These are phyloP conservation scores for Pinus albicaulis DNA, from an alignment of 75 land plant genomes.

Conservation along the genomic window DNA sequence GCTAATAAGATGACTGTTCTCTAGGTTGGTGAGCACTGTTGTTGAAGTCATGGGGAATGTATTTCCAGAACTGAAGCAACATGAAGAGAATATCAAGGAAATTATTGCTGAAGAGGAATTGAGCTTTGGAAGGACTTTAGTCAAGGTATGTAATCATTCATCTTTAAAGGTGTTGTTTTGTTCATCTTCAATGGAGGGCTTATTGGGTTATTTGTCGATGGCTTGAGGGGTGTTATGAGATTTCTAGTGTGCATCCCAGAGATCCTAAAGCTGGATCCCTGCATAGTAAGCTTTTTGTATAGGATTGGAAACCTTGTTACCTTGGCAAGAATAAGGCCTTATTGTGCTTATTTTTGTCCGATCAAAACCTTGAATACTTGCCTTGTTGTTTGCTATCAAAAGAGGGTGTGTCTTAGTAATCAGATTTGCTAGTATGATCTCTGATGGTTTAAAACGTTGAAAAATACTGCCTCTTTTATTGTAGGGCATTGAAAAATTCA, in stretches of 20 bases:
- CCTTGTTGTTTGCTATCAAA: not conserved
- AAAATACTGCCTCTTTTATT: not conserved
- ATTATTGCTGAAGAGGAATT: conserved; percentile 90
- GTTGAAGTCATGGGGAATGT: conserved; percentile 79
- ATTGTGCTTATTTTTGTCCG: not conserved
- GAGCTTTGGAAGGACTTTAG: conserved; percentile 86
- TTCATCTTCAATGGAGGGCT: no score
- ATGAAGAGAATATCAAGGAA: conserved; percentile 56
- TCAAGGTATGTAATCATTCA: conserved; percentile 45
- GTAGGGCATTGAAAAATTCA: conserved; percentile 94
- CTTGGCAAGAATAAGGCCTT: not conserved
- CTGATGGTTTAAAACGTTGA: not conserved
- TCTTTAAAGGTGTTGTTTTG: no score
- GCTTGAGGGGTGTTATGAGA: no score
- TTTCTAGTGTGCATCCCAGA: not conserved
- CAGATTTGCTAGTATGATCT: not conserved
- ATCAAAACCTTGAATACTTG: not conserved
- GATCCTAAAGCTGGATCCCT: not conserved
- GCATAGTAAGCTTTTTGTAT: not conserved
- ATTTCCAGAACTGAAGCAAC: conserved; percentile 85
- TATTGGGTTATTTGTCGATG: no score
- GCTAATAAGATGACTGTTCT: conserved; percentile 2
- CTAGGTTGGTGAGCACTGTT: conserved; percentile 75
- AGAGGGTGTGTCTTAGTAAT: not conserved
- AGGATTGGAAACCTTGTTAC: not conserved